phyloP scores from a whole-genome alignment of 1,284 basidiomycete genomes.

The Marasmius fiardii region DNA sequence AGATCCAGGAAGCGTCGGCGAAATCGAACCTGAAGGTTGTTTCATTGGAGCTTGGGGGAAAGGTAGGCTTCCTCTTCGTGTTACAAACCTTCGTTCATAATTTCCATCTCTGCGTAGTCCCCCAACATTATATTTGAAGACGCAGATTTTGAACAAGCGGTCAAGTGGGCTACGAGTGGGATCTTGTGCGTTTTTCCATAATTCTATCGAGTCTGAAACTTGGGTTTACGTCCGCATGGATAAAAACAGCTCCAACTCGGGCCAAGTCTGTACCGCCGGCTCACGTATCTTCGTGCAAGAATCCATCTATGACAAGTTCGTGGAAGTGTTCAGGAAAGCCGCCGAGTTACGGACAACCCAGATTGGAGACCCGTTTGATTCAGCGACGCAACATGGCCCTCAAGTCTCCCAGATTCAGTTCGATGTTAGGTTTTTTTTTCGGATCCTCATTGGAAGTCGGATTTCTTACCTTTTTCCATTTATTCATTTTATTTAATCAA shows the following conservation, averaged over 20 bases:
- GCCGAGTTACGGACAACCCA: slow-evolving; percentile 42
- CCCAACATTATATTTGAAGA: slow-evolving; percentile 79
- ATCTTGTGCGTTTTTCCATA: slow-evolving; percentile 55
- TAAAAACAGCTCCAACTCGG: too few relatives aligned
- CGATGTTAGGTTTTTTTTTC: slow-evolving; percentile 39
- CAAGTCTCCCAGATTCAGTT: slow-evolving; percentile 76
- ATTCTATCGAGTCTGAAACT: too few relatives aligned
- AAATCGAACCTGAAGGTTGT: slow-evolving; percentile 80
- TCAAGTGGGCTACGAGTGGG: slow-evolving; percentile 77
- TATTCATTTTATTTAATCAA: slow-evolving; percentile 19
- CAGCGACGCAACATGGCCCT: slow-evolving; percentile 79
- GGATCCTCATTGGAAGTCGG: neutral
- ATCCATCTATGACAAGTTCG: slow-evolving; percentile 75
- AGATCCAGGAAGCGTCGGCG: slow-evolving; percentile 74
- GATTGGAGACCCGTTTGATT: slow-evolving; percentile 80
- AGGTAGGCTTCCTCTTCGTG: slow-evolving; percentile 34
- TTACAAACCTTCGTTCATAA: neutral
- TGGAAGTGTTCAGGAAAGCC: slow-evolving; percentile 51
- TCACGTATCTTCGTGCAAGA: slow-evolving; percentile 84
- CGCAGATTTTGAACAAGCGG: slow-evolving; percentile 72
- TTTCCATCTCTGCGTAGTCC: slow-evolving; percentile 17
- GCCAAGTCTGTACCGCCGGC: slow-evolving; percentile 84
- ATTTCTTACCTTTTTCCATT: slow-evolving; percentile 20
- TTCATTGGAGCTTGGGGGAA: slow-evolving; percentile 86
- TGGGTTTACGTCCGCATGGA: too few relatives aligned